A percentile compares a stretch with the other conserved stretches of the same genome.
phyloP scores from a whole-genome alignment of 1,139 yeast species.

The Magnusiomyces tetraspermus region DNA sequence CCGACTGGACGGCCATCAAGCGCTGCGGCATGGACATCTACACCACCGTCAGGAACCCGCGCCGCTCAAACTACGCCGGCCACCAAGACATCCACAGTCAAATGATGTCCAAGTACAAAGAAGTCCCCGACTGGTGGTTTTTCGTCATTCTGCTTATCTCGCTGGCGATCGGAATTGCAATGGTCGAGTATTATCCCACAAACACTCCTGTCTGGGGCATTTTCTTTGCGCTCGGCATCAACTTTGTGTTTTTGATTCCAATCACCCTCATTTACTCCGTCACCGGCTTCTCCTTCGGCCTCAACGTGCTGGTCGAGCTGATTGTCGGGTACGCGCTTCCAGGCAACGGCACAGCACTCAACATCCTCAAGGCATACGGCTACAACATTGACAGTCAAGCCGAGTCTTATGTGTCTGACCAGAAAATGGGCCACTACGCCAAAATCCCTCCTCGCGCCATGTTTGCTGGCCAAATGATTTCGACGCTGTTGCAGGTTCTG shows the following conservation, averaged over 20 bases:
- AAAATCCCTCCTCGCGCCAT: conserved; percentile 53
- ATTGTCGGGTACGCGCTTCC: conserved; percentile 55
- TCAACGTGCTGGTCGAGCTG: conserved; percentile 48
- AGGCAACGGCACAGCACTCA: conserved; percentile 52
- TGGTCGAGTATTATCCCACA: conserved; percentile 38
- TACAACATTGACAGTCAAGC: conserved; percentile 55
- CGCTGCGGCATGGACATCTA: conserved; percentile 10
- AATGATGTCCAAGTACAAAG: conserved; percentile 46
- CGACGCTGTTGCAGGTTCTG: conserved; percentile 32
- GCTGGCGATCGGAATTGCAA: conserved; percentile 45
- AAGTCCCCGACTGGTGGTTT: conserved; percentile 58
- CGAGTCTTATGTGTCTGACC: conserved; percentile 45
- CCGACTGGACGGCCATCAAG: conserved; percentile 18
- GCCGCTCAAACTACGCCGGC: conserved; percentile 25
- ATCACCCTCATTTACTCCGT: conserved; percentile 38
- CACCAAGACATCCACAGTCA: conserved; percentile 17
- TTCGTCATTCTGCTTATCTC: conserved; percentile 38
- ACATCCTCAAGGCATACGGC: conserved; percentile 48
- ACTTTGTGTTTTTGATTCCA: conserved; percentile 49
- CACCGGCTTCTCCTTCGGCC: conserved; percentile 45
- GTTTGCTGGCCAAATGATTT: conserved; percentile 48
- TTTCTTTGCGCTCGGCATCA: conserved; percentile 48
- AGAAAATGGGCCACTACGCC: conserved; percentile 53
- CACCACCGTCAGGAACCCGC: conserved; percentile 25
- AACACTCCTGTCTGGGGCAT: conserved; percentile 45